Evolutionary conservation across 2,329 filamentous ascomycete species (phyloP), one percentile per base, ranked within the genome.

Genomic region (Paracoccidioides brasiliensis): DNA sequence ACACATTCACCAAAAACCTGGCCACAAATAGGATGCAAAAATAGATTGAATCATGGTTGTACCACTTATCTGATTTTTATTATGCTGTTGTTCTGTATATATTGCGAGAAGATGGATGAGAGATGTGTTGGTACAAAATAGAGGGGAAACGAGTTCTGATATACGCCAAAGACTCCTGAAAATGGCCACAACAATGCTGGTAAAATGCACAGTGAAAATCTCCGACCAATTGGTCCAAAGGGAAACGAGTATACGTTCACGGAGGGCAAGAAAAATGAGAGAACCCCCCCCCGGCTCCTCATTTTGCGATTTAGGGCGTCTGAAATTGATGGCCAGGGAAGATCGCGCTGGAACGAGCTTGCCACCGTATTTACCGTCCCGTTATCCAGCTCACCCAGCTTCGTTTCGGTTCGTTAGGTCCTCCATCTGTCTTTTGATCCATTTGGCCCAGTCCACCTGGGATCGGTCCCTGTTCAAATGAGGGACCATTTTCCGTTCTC

Each of bases 371-470:
- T 58, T 64, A 72, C 60, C 69, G 67, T 35, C 70, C 67, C 30
- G 66, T 70, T 55, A 72, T 58, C 70, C 70, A 72, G 59, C 67
- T 67, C 53, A 62, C 69, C 70, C 70, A 73, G 59, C 70, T 65
- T 59, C 64, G 65, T 46, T 72, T 72, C 30, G 65, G 64, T 53
- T 66, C 67, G 41, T 40, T 51, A 22, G 38, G 37, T 54, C 28
- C n/a, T 14, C 42, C 44, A 33, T 32, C 37, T 5, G 10, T 12
- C 22, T 52, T 52, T 30, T 41, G 49, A n/a, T 33, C 22, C 15
- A 42, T 32, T 42, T 52, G 49, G 12, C 12, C 37, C 5, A n/a
- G 22, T 8, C 22, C 49, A 14, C 49, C 49, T 15, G 49, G 12
- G 35, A 4, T 49, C 5, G 33, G 9, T 15, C 33, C 28, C 10